Base-by-base conservation (phyloP, 257 asterid genomes). In the Hygrophila difformis region DNA sequence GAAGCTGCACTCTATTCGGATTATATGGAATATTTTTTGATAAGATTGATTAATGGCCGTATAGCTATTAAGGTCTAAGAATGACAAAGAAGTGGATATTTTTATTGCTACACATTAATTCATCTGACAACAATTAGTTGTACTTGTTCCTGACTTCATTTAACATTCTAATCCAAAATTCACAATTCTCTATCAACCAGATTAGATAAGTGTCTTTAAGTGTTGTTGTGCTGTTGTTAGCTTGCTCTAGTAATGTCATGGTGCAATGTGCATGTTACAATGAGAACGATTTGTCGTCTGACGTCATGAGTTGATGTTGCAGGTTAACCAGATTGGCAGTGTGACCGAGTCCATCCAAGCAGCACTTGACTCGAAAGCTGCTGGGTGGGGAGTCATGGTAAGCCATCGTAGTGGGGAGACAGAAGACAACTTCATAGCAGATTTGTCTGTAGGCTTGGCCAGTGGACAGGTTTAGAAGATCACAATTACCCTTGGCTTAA, bases 381-480 rank as follows among this genome's bases (percentile, higher is more conserved):
- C 96, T 15, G 96, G 96, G 12, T 91, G 98, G 98, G 98, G 98
- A 53, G 98, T 91, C 40, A 91, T 91, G 98, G 98, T 91, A 52
- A 91, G 96, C 63, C 98, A 91, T 66, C 88, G 98, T 14, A 91
- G 98, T 68, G 98, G 98, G 31, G 98, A 89, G 67, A 89, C 98
- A 1, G 98, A 89, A 62, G 98, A 89, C 72, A 82, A 89, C 77
- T 89, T 89, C 67, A 89, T 89, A 21, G 98, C 98, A 18, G 98
- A 89, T 70, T 65, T 89, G 40, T 85, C 96, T 13, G 98, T 89
- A 4, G 98, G 98, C 45, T 66, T 85, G 70, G 96, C 98, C 59
- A 85, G 96, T 57, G 96, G 98, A 58, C 98, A 89, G 97, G 97
- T 89, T n/a, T n/a, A n/a, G n/a, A n/a, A n/a, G n/a, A n/a, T n/a